Evolutionary conservation across 441 rosid genomes (phyloP), one percentile per base, ranked within the genome.

Genomic region (Manihot esculenta): DNA sequence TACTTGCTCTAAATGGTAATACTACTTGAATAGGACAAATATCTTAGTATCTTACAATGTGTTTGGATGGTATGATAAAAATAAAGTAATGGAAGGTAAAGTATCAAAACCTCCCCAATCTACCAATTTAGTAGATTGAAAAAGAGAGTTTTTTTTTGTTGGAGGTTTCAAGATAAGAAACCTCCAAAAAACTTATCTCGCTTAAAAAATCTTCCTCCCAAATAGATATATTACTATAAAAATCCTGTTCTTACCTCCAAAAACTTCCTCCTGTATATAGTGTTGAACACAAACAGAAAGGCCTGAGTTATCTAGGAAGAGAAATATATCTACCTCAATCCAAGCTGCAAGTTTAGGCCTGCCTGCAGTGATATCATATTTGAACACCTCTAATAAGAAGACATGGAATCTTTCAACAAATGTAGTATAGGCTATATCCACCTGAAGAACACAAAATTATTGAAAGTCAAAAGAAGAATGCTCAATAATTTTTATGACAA

Each of bases 291-390:
- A 17, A 9, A 6, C 2, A 21, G 20, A 50, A 50, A 50, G 42
- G 42, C 42, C 42, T 3, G 7, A 7, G 35, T 24, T 56, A 56
- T 5, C 5, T 14, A 13, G 14, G 14, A 47, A 14, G 0, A 11
- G 15, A 11, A 27, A 27, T 35, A 18, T 11, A n/a, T 12, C 20
- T 74, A 91, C 98, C 96, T 88, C 83, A 42, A 88, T 80, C 98
- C 96, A 91, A 41, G 83, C 74, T 18, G 88, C 81, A 53, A 93
- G 81, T 77, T 85, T 89, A 57, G 96, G 93, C 78, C 97, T 86
- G 76, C 87, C 89, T 42, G 77, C 85, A 68, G 88, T 83, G 49
- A 93, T 76, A 74, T 88, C 94, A 54, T 71, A 79, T 77, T 85
- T 84, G 1, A 74, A 86, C 42, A 71, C 80, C 49, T 86, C 92